phyloP scores from a whole-genome alignment of 2,329 filamentous ascomycete species.

The Colletotrichum melonis region DNA sequence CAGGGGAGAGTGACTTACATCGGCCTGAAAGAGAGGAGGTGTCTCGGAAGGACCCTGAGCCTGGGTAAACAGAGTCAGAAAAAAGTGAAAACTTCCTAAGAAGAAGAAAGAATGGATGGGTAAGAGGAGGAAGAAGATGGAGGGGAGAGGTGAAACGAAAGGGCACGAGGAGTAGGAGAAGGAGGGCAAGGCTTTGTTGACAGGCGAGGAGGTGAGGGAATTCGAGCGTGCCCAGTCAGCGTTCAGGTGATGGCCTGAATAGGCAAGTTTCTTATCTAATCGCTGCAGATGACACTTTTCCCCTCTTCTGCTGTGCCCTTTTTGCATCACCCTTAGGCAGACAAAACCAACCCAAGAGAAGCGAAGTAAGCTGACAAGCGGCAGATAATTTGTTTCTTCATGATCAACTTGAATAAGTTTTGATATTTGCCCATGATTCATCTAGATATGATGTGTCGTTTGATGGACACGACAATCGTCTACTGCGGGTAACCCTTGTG shows the following conservation, averaged over 20 bases:
- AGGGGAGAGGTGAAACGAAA: background rate
- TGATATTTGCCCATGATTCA: background rate
- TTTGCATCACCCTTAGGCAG: background rate
- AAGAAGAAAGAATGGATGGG: background rate
- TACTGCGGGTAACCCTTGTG: background rate
- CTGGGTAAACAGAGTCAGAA: background rate
- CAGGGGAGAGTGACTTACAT: background rate
- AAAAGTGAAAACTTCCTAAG: background rate
- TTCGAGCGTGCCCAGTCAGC: conserved; percentile 30
- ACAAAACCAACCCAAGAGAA: background rate
- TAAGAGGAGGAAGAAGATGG: background rate
- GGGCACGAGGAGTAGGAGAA: background rate
- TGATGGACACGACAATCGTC: background rate
- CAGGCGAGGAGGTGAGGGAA: background rate
- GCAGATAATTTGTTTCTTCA: background rate
- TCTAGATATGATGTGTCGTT: background rate
- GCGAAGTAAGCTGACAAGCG: background rate
- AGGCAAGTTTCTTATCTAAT: conserved; percentile 35
- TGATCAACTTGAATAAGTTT: background rate
- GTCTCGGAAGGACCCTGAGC: conserved; percentile 29
- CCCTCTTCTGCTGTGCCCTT: background rate
- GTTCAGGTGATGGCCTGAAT: conserved; percentile 28
- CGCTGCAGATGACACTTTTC: background rate
- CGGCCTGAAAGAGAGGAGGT: background rate
- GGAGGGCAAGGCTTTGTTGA: background rate